These are phyloP conservation scores for Arachis monticola DNA, from an alignment of 331 rosid genomes.

Conservation along the genomic window DNA sequence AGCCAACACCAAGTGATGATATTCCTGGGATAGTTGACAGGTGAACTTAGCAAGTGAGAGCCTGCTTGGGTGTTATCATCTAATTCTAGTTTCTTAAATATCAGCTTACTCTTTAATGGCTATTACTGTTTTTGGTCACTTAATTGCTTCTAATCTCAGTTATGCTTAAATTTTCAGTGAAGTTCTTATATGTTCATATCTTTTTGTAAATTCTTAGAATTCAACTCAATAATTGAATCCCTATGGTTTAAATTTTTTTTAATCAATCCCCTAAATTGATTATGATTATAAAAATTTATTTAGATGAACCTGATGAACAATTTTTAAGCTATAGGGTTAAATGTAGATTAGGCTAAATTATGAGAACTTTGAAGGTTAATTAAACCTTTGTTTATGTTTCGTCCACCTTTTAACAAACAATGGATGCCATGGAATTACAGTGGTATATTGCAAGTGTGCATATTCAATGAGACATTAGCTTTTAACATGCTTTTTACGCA, in stretches of 20 bases:
- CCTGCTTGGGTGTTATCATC: slow-evolving; percentile 58
- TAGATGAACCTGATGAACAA: too few relatives aligned
- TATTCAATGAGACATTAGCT: slow-evolving; percentile 8
- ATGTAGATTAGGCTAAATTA: too few relatives aligned
- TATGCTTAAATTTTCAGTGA: background rate
- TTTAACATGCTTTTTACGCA: background rate
- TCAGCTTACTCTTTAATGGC: slow-evolving; percentile 4
- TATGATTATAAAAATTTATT: too few relatives aligned
- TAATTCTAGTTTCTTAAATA: slow-evolving; percentile 16
- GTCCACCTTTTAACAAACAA: slow-evolving; percentile 1
- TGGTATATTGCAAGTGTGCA: slow-evolving; percentile 19
- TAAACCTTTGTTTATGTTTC: background rate
- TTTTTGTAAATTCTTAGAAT: too few relatives aligned
- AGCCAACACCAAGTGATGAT: slow-evolving; percentile 56
- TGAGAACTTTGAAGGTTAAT: too few relatives aligned
- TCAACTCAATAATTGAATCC: too few relatives aligned
- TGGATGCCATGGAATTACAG: background rate
- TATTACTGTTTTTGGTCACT: slow-evolving; percentile 11
- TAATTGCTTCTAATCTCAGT: slow-evolving; percentile 6
- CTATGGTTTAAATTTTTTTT: too few relatives aligned
- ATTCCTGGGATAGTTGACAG: slow-evolving; percentile 86
- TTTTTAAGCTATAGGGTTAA: too few relatives aligned
- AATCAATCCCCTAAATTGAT: too few relatives aligned
- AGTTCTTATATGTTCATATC: slow-evolving; percentile 27
- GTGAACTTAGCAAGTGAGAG: slow-evolving; percentile 99